Percentiles rank a stretch among this genome's conserved stretches.
Conservation (phyloP, 2,329 filamentous ascomycete genomes). For the Monosporascus ibericus region DNA sequence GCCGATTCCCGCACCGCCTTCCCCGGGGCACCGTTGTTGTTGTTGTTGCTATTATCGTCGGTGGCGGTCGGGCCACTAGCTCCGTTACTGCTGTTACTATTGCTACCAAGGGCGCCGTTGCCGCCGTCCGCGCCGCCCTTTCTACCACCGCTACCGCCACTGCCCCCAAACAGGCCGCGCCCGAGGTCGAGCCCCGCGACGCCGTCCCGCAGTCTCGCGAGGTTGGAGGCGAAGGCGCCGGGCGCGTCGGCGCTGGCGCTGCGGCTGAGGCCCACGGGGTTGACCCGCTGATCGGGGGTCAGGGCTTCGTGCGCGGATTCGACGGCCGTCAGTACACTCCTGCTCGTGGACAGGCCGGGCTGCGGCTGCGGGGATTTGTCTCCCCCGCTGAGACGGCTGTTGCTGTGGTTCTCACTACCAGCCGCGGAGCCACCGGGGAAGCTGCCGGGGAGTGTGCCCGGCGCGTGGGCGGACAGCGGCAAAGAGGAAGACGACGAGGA, state of each 20-base stretch:
- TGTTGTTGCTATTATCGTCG: background rate
- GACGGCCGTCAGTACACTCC: conserved; percentile 52
- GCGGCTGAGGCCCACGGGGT: conserved; percentile 32
- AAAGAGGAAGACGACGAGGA: background rate
- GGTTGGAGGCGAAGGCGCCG: conserved; percentile 35
- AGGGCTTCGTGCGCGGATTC: conserved; percentile 51
- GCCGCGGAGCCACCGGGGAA: conserved; percentile 34
- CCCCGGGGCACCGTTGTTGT: background rate
- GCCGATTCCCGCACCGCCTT: background rate
- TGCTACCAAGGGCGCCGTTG: background rate
- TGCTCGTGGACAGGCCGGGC: conserved; percentile 32
- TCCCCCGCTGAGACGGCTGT: conserved; percentile 11
- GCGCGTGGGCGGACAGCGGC: conserved; percentile 7
- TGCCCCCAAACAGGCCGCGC: conserved; percentile 35
- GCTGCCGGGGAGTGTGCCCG: conserved; percentile 18
- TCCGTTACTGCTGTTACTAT: background rate
- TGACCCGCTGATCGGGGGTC: conserved; percentile 30
- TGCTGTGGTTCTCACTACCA: conserved; percentile 24
- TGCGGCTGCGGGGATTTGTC: conserved; percentile 17
- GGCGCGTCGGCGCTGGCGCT: conserved; percentile 40
- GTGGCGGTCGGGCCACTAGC: background rate
- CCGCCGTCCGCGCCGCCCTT: background rate
- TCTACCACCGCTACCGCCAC: conserved; percentile 14
- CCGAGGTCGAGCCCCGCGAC: conserved; percentile 43
- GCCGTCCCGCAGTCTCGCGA: conserved; percentile 37